phyloP scores from a whole-genome alignment of 805 yeast genomes.

The Cyberlindnera subsufficiens region DNA sequence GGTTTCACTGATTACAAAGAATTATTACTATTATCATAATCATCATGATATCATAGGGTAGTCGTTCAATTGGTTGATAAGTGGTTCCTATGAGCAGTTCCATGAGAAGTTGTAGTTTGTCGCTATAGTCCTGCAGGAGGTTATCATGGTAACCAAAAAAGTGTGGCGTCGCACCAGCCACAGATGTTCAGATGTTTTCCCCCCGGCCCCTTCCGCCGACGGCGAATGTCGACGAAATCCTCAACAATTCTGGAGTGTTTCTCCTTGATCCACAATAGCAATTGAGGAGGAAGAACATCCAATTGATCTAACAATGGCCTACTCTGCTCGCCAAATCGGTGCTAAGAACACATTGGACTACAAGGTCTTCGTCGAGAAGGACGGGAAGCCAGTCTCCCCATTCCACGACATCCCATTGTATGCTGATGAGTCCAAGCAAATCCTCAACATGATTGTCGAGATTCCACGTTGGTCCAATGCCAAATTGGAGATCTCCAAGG shows the following conservation, averaged over 20 bases:
- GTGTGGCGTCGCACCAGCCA: too few species aligned
- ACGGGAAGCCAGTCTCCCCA: constrained; percentile 91
- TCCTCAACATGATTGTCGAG: constrained; percentile 89
- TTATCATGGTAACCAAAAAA: too few species aligned
- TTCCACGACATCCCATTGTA: constrained; percentile 91
- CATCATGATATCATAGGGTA: too few species aligned
- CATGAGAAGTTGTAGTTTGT: too few species aligned
- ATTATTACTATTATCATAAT: too few species aligned
- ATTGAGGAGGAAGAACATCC: background rate
- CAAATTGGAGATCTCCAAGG: constrained; percentile 91
- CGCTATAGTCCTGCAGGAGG: too few species aligned
- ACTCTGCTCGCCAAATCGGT: constrained; percentile 89
- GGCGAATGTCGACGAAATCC: too few species aligned
- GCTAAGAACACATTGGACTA: constrained; percentile 93
- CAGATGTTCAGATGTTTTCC: background rate
- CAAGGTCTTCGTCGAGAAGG: constrained; percentile 82
- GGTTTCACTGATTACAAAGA: background rate
- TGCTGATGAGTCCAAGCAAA: constrained; percentile 88
- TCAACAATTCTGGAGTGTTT: too few species aligned
- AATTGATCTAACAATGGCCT: constrained; percentile 39
- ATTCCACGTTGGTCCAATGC: constrained; percentile 99
- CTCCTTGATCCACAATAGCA: too few species aligned
- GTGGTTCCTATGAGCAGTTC: too few species aligned
- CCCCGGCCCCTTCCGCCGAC: background rate
- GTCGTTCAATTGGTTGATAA: too few species aligned